Conservation (phyloP, 73 alveolate species). For the Blepharisma japonicum region DNA sequence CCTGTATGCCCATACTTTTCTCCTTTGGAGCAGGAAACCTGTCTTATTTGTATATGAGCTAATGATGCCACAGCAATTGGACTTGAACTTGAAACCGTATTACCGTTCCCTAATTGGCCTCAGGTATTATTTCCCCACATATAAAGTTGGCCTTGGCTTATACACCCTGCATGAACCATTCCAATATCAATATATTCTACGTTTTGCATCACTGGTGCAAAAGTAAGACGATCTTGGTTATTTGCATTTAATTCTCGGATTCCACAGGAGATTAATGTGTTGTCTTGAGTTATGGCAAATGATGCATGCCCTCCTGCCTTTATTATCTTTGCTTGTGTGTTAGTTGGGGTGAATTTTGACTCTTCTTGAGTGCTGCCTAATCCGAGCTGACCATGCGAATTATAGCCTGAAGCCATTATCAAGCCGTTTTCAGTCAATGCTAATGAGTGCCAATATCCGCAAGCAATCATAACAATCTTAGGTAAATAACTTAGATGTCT, state of each 20-base stretch:
- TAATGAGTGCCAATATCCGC: not conserved
- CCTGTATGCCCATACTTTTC: constrained; percentile 70
- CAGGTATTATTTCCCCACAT: constrained; percentile 61
- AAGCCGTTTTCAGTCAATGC: not conserved
- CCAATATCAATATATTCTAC: constrained; percentile 14
- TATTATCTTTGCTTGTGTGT: not conserved
- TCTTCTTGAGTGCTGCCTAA: not conserved
- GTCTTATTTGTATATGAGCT: constrained; percentile 26
- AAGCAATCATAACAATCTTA: not conserved
- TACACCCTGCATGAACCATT: constrained; percentile 32
- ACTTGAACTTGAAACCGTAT: not conserved
- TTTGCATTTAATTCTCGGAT: not conserved
- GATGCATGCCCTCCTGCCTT: constrained; percentile 20
- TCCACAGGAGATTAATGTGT: not conserved
- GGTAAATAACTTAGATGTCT: not conserved
- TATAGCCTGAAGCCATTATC: not conserved
- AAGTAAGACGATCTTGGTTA: not conserved
- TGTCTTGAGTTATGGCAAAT: not conserved
- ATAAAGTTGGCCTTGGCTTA: constrained; percentile 39
- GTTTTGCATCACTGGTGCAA: not conserved
- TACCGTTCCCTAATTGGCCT: constrained; percentile 44
- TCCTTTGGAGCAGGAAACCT: constrained; percentile 74
- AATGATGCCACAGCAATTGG: constrained; percentile 33
- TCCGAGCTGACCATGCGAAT: not conserved
- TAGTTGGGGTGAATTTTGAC: not conserved